These are phyloP conservation scores for Periglandula ipomoeae DNA, from an alignment of 2,329 filamentous ascomycete species.

Conservation along the genomic window DNA sequence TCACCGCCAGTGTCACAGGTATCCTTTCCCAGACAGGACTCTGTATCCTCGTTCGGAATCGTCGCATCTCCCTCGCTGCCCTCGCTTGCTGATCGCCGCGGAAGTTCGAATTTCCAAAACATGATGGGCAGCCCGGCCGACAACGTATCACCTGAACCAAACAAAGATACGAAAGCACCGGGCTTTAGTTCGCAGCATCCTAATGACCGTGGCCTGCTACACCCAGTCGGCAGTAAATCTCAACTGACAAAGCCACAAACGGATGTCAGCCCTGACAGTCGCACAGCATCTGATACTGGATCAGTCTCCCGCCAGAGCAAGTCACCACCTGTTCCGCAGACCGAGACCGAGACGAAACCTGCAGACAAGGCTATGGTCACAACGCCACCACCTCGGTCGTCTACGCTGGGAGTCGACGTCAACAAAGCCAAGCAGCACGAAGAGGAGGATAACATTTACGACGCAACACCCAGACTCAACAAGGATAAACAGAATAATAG, in stretches of 20 bases:
- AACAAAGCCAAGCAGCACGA: conserved; percentile 2
- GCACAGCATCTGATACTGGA: background rate
- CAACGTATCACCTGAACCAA: background rate
- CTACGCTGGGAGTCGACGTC: background rate
- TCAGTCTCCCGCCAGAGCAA: conserved; percentile 4
- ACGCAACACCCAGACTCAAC: conserved; percentile 20
- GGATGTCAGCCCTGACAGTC: background rate
- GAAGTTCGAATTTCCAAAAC: background rate
- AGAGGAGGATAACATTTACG: conserved; percentile 25
- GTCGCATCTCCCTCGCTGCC: conserved; percentile 1
- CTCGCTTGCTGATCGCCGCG: background rate
- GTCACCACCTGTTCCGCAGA: background rate
- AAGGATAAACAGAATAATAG: background rate
- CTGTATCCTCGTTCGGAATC: conserved; percentile 5
- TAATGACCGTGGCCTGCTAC: background rate
- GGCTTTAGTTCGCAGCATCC: background rate
- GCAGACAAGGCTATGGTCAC: background rate
- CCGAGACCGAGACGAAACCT: background rate
- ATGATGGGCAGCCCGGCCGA: background rate
- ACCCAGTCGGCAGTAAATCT: background rate
- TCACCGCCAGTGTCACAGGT: conserved; percentile 6
- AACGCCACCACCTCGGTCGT: background rate
- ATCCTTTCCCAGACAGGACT: background rate
- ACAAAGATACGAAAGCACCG: background rate
- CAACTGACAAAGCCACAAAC: background rate